Base-by-base conservation (phyloP, 768 basidiomycete genomes). In the Coprinopsis marcescibilis region DNA sequence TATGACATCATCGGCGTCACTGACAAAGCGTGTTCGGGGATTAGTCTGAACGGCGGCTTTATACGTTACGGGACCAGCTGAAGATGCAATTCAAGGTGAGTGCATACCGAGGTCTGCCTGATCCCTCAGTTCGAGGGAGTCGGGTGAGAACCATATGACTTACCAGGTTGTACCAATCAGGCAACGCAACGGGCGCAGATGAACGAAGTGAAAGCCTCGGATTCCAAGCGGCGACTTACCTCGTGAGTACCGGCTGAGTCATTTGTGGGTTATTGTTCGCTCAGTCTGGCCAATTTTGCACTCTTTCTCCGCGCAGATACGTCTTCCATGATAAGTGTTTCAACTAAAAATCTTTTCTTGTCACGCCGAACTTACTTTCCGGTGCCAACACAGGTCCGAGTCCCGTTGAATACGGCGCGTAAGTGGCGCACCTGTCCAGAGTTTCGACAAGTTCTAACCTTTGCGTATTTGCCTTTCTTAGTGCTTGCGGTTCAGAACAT, bases 401-500 rank as follows among this genome's bases (percentile, higher is more conserved):
- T 89, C 46, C 86, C 86, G 21, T 65, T 89, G 43, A 88, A 89
- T 57, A 88, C 85, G 34, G 86, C 86, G 10, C 68, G 83, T 77
- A 49, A 56, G 71, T 64, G n/a, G 29, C 29, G 29, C 29, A 32
- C 8, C 29, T n/a, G 8, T 32, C 29, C 29, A 32, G 8, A 32
- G 29, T 8, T 32, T n/a, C n/a, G n/a, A n/a, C 29, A 32, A 32
- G 29, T 32, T 11, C 15, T 14, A 41, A 37, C 25, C 23, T 25
- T 39, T 49, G n/a, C n/a, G n/a, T n/a, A n/a, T 43, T 37, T 20
- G 23, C 43, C 33, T 13, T 35, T 41, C 47, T 13, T 38, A 73
- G 71, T 93, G 12, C 70, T 95, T 40, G 90, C 93, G 1, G 85
- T 94, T 14, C 93, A 96, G 66, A 95, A 97, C 58, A 83, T 95